Evolutionary conservation across 768 basidiomycete species (phyloP).

Genomic region (Piloderma croceum): DNA sequence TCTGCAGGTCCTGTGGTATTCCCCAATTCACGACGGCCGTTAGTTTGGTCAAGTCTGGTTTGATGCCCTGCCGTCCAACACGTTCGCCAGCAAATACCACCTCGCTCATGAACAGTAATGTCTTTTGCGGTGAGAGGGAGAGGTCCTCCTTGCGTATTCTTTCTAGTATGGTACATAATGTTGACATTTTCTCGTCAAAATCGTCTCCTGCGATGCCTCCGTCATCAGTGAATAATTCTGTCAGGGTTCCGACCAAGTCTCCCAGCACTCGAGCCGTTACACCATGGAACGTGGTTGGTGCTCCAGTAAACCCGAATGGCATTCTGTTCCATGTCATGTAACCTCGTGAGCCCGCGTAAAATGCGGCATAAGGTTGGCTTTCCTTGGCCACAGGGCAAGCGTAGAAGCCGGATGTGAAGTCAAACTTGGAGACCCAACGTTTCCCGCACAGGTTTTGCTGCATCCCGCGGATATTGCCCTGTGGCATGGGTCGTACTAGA

Average conservation of each 20-base stretch:
- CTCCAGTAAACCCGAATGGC: constrained; percentile 38
- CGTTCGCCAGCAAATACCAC: constrained; percentile 30
- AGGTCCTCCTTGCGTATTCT: constrained; percentile 17
- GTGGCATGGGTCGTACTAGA: constrained; percentile 24
- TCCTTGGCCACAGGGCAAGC: constrained; percentile 13
- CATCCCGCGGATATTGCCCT: constrained; percentile 35
- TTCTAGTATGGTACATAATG: constrained; percentile 2
- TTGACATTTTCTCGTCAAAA: constrained; percentile 2
- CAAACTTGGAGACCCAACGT: constrained; percentile 28
- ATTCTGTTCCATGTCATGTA: constrained; percentile 30
- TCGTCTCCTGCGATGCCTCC: constrained; percentile 12
- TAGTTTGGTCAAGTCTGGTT: constrained; percentile 32
- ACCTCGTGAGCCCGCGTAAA: constrained; percentile 34
- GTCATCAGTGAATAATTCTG: constrained; percentile 11
- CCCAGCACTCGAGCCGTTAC: constrained; percentile 21
- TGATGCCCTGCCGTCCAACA: constrained; percentile 29
- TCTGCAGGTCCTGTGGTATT: constrained; percentile 7
- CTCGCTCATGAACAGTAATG: constrained; percentile 30
- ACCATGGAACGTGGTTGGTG: constrained; percentile 30
- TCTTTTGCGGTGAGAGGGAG: constrained; percentile 11
- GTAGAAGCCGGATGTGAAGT: constrained; percentile 36
- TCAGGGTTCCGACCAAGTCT: constrained; percentile 17
- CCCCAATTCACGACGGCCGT: constrained; percentile 29
- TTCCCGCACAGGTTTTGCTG: constrained; percentile 33
- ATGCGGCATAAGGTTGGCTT: constrained; percentile 17